Evolutionary conservation across 2,329 filamentous ascomycete genomes (phyloP).

Genomic region (Beauveria sp.): DNA sequence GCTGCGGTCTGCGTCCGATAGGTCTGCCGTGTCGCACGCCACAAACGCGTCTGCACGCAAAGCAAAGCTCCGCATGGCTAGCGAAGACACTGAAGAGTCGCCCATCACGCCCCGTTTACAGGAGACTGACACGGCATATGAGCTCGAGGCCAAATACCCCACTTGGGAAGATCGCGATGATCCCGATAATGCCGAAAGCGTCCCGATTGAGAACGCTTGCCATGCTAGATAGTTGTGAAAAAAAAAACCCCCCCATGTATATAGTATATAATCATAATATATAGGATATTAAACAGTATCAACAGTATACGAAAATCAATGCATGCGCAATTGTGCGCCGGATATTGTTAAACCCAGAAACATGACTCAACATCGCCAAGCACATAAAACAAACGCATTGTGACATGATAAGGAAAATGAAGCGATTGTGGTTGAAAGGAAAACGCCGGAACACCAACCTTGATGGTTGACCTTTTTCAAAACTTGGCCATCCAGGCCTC

Average conservation of each 20-base stretch:
- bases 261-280: neutral
- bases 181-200: neutral
- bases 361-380: neutral
- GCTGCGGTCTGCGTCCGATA: neutral
- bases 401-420: neutral
- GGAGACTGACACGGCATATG: constrained; percentile 1
- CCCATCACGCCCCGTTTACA: neutral
- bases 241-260: neutral
- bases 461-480: neutral
- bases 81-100: neutral
- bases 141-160: constrained; percentile 8
- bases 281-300: neutral
- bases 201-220: neutral
- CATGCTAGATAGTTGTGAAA: neutral
- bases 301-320: neutral
- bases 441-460: too few relatives aligned
- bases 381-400: neutral
- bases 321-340: neutral
- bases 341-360: neutral
- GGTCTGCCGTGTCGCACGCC: neutral
- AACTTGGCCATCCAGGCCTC: constrained; percentile 20
- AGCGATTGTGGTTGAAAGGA: neutral
- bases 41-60: neutral
- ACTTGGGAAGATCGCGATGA: neutral
- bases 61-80: neutral